A percentile compares a stretch with the other conserved stretches of the same genome.
Conservation (phyloP, 495 filamentous ascomycete genomes). For the Aspergillus heteromorphus region DNA sequence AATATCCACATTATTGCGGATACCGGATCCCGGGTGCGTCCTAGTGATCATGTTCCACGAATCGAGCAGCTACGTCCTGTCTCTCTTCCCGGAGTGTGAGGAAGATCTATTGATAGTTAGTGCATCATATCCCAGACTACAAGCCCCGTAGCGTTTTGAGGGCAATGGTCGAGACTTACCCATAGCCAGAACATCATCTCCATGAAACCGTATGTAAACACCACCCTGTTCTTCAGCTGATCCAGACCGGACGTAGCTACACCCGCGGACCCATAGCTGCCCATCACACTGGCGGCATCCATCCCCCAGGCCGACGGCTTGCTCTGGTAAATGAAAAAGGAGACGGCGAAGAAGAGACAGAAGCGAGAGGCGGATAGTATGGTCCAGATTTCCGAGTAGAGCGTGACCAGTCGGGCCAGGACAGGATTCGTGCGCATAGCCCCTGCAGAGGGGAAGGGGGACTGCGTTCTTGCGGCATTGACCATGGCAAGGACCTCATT, state of each 20-base stretch:
- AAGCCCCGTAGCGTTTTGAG: not conserved
- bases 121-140: constrained; percentile 45
- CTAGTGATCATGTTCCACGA: constrained; percentile 30
- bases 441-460: constrained; percentile 9
- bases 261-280: constrained; percentile 24
- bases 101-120: constrained; percentile 49
- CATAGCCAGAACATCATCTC: constrained; percentile 88
- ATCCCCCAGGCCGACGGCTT: constrained; percentile 36
- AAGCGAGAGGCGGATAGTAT: constrained; percentile 64
- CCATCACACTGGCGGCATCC: constrained; percentile 17
- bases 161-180: constrained; percentile 41
- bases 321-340: constrained; percentile 64
- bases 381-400: constrained; percentile 75
- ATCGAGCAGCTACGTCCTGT: constrained; percentile 31
- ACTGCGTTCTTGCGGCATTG: constrained; percentile 14
- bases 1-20: not conserved
- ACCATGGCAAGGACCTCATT: constrained; percentile 36
- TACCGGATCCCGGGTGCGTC: not conserved
- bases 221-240: constrained; percentile 68
- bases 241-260: constrained; percentile 35
- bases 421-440: constrained; percentile 22
- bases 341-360: constrained; percentile 57
- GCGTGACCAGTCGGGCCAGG: constrained; percentile 25
- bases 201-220: constrained; percentile 79
- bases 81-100: constrained; percentile 41